Evolutionary conservation across 768 basidiomycete genomes (phyloP).

Genomic region (Strobilomyces confusus): DNA sequence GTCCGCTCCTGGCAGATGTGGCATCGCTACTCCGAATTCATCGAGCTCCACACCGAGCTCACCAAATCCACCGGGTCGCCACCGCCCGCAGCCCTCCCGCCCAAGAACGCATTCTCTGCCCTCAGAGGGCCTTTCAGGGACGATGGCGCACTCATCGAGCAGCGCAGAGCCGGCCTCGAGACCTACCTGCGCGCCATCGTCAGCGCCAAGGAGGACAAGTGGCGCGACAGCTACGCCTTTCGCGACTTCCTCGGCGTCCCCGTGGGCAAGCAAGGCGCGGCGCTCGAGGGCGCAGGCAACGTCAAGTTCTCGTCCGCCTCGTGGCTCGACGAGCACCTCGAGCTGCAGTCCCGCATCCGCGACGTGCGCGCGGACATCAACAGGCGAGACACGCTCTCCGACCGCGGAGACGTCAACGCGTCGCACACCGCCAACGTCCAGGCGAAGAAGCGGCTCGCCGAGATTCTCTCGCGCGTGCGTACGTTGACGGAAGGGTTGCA

Average conservation of each 20-base stretch:
- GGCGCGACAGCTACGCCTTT: conserved; percentile 78
- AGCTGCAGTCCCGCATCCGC: conserved; percentile 71
- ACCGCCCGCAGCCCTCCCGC: conserved; percentile 78
- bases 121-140: conserved; percentile 47
- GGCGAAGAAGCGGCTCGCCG: conserved; percentile 82
- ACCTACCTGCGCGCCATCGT: conserved; percentile 83
- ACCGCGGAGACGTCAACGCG: conserved; percentile 65
- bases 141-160: conserved; percentile 65
- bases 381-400: conserved; percentile 79
- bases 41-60: conserved; percentile 79
- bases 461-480: conserved; percentile 69
- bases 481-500: conserved; percentile 65
- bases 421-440: conserved; percentile 79
- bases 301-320: conserved; percentile 66
- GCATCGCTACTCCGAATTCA: conserved; percentile 94
- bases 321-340: conserved; percentile 89
- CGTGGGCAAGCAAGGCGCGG: conserved; percentile 46
- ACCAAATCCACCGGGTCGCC: conserved; percentile 72
- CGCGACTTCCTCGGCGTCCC: conserved; percentile 87
- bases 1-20: conserved; percentile 93
- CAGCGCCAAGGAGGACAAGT: conserved; percentile 72
- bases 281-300: conserved; percentile 25
- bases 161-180: conserved; percentile 75
- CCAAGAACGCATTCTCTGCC: conserved; percentile 76
- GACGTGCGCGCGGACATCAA: conserved; percentile 84